Base-by-base conservation (phyloP, 805 yeast species). In the Barnettozyma sp. region DNA sequence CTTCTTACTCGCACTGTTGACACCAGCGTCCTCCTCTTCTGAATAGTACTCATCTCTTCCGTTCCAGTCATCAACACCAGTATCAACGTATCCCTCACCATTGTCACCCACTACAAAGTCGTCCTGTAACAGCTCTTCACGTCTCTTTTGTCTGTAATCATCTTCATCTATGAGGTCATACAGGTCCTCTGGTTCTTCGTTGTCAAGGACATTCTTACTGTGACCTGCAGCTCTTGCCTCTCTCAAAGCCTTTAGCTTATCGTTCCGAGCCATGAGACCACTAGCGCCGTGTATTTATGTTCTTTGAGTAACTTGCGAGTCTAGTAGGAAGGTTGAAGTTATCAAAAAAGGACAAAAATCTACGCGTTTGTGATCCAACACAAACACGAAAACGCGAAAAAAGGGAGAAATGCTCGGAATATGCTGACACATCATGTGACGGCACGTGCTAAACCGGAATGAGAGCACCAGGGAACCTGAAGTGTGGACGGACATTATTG, bases 21-120 rank as follows among this genome's bases (percentile, higher is more conserved):
- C 15, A 30, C 36, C 19, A 50, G 55, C 26, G 23, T 56, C 61
- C 22, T 73, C 82, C 27, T 74, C 81, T n/a, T 76, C 71, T 41
- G 69, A 70, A 49, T 71, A 73, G 35, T 66, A 61, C 24, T 42
- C 34, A 28, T 70, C 72, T 36, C 66, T 63, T 37, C 65, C 54
- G 22, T 65, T 58, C 88, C 94, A 86, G 41, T 86, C 95, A 49
- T 90, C 94, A 7, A 71, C 83, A 39, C 98, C 98, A 28, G 82
- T 82, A 49, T 92, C 97, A 2, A 86, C 88, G 52, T 90, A 90
- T 0, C 97, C 97, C 45, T 80, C 82, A 21, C 96, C 96, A 46
- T 82, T 78, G 56, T 90, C 97, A 55, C 87, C 96, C 3, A 86
- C 94, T 24, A 90, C 92, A 55, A 90, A 90, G 56, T 90, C 96